A percentile compares a stretch with the other conserved stretches of the same genome.
Conservation (phyloP, 768 basidiomycete species). For the Pleurotus tuoliensis region DNA sequence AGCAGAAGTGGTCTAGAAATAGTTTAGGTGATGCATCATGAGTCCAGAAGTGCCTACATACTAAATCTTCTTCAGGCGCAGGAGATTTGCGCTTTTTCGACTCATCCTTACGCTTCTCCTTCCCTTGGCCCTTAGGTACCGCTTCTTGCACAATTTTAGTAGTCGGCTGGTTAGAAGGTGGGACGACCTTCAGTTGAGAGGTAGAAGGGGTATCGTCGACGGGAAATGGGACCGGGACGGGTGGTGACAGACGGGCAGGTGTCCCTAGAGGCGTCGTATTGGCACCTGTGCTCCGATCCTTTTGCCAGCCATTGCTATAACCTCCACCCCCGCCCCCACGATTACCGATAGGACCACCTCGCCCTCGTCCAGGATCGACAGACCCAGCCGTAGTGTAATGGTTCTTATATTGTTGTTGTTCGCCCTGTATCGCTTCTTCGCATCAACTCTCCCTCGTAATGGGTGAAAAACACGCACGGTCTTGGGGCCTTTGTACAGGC, state of each 20-base stretch:
- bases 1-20: background rate
- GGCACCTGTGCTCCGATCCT: slow-evolving; percentile 49
- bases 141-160: slow-evolving; percentile 7
- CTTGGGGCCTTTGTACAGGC: slow-evolving; percentile 79
- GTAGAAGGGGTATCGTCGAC: background rate
- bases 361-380: slow-evolving; percentile 7
- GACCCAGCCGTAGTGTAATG: slow-evolving; percentile 17
- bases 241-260: slow-evolving; percentile 38
- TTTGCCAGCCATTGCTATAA: slow-evolving; percentile 22
- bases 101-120: slow-evolving; percentile 28
- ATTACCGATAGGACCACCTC: slow-evolving; percentile 20
- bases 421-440: background rate
- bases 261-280: slow-evolving; percentile 72
- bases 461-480: slow-evolving; percentile 26
- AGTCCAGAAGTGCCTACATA: slow-evolving; percentile 8
- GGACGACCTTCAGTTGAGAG: slow-evolving; percentile 10
- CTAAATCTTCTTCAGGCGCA: slow-evolving; percentile 22
- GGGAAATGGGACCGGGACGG: slow-evolving; percentile 14
- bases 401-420: slow-evolving; percentile 16
- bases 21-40: background rate
- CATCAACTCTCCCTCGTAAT: background rate
- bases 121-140: background rate
- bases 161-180: slow-evolving; percentile 7
- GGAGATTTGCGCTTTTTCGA: slow-evolving; percentile 33
- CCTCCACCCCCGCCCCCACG: slow-evolving; percentile 30